Base-by-base conservation (phyloP, 768 basidiomycete species). In the Panellus pusillus region DNA sequence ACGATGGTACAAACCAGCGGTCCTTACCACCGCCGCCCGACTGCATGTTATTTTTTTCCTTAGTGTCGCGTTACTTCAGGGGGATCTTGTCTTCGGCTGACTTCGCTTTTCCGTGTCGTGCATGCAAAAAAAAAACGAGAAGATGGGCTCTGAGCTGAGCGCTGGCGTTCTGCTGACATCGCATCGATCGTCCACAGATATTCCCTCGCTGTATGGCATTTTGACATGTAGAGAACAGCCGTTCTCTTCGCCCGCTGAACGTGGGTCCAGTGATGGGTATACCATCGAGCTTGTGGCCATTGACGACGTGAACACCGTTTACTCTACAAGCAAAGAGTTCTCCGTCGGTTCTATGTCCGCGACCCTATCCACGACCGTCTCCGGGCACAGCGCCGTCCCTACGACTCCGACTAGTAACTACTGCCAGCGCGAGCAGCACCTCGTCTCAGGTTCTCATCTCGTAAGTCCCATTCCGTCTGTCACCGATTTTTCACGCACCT, bases 251-350 rank as follows among this genome's bases (percentile, higher is more conserved):
- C 14, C 32, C n/a, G 12, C 43, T 39, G 20, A 52, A 32, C 39
- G 18, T 2, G 3, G 27, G 13, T 40, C 3, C 32, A 57, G 55
- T 1, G 39, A 40, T 28, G 55, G 49, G 32, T 61, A 50, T 37
- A 46, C 35, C 9, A 53, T 61, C 19, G 14, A 42, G 11, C 44
- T 61, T 19, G 52, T 61, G 47, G 48, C 40, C 18, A 61, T 61
- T 37, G 13, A 14, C 32, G 19, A 61, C 44, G 35, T 57, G 28
- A 57, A 56, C 37, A 15, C 12, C 40, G 45, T 61, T 2, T 61
- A 32, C 49, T 17, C 51, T 2, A 39, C 35, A 28, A 56, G 51
- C 32, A 8, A 50, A 1, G 7, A 17, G 9, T 61, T 61, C 40
- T n/a, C 59, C 29, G 50, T 61, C 20, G 55, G 55, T 9, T 36